Conservation (phyloP, 306 rosid species). For the Trifolium subterraneum region DNA sequence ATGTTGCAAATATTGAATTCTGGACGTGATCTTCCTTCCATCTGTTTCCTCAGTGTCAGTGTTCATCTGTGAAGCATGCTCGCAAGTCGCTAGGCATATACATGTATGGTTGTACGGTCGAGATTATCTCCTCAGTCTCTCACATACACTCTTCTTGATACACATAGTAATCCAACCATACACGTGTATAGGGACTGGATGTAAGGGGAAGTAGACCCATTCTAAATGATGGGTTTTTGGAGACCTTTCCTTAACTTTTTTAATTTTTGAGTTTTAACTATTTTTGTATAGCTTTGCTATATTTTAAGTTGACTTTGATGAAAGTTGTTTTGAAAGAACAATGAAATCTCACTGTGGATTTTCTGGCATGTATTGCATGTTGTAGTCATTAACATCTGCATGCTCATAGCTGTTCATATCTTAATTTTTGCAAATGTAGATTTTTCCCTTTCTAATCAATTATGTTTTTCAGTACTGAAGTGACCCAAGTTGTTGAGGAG, state of each 20-base stretch:
- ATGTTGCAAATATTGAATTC: constrained; percentile 25
- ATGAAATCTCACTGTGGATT: background rate
- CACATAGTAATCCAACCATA: background rate
- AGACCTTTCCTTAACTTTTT: background rate
- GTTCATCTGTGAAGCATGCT: constrained; percentile 3
- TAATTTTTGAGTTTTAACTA: background rate
- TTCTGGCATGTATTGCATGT: background rate
- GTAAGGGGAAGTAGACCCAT: background rate
- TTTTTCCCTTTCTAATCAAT: constrained; percentile 44
- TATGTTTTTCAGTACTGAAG: constrained; percentile 68
- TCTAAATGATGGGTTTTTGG: background rate
- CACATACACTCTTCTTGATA: background rate
- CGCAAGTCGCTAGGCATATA: background rate
- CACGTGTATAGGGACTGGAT: background rate
- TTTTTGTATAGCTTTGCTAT: background rate
- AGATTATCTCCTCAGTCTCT: constrained; percentile 2
- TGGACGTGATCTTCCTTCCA: constrained; percentile 13
- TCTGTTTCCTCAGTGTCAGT: constrained; percentile 18
- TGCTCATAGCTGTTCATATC: constrained; percentile 27
- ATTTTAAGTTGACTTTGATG: background rate
- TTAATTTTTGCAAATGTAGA: constrained; percentile 13
- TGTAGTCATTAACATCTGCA: background rate
- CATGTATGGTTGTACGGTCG: background rate
- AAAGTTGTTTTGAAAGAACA: background rate
- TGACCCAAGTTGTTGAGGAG: constrained; percentile 68